phyloP scores from a whole-genome alignment of 306 rosid species.

The Styphnolobium japonicum region DNA sequence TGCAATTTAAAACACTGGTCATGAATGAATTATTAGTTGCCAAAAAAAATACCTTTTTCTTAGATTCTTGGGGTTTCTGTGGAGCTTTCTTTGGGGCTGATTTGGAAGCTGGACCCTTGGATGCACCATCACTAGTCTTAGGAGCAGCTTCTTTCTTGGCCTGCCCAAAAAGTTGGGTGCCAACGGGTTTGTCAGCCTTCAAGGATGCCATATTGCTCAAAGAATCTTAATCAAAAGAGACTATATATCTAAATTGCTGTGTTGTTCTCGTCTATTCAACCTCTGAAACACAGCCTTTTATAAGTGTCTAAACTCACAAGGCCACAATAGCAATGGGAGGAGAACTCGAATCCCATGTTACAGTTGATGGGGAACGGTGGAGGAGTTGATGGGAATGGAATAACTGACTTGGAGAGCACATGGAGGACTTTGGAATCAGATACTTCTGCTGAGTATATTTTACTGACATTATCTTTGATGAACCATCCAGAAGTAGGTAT shows the following conservation, averaged over 20 bases:
- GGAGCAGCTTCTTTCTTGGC: conserved; percentile 31
- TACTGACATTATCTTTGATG: not conserved
- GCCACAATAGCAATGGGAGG: not conserved
- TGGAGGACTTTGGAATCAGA: conserved; percentile 19
- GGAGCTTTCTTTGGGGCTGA: conserved; percentile 56
- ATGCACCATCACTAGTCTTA: conserved; percentile 21
- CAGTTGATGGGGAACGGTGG: conserved; percentile 14
- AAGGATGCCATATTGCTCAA: conserved; percentile 26
- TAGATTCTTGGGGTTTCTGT: conserved; percentile 55
- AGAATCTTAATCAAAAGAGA: not conserved
- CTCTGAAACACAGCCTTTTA: not conserved
- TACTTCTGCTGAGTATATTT: not conserved
- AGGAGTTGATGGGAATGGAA: conserved; percentile 15
- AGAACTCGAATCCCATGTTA: not conserved
- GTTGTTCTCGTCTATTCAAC: not conserved
- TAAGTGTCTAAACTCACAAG: not conserved
- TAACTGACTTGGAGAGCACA: conserved; percentile 12
- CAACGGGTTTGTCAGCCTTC: conserved; percentile 37
- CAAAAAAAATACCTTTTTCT: conserved; percentile 55
- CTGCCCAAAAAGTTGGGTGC: conserved; percentile 37
- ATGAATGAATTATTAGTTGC: not conserved
- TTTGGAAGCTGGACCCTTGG: conserved; percentile 43
- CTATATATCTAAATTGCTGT: not conserved
- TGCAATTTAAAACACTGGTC: too few relatives aligned
- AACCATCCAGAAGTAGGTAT: not conserved